phyloP scores from a whole-genome alignment of 2,329 filamentous ascomycete species.

The Coniochaeta prunicola region DNA sequence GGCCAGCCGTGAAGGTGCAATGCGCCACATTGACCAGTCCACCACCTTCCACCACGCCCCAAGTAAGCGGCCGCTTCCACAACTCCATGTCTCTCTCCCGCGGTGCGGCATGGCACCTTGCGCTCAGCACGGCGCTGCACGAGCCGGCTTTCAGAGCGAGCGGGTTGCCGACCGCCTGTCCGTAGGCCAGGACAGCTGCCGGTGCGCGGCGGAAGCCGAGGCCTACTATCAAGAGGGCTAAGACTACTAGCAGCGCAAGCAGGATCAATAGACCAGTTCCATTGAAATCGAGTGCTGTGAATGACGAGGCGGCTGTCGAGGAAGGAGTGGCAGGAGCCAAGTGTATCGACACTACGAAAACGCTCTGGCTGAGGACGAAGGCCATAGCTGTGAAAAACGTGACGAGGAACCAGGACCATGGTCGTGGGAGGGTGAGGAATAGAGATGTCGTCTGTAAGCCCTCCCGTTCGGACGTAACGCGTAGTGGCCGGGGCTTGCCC shows the following conservation, averaged over 20 bases:
- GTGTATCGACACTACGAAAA: slow-evolving; percentile 26
- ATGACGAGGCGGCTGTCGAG: slow-evolving; percentile 1
- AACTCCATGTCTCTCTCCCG: slow-evolving; percentile 20
- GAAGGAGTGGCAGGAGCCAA: slow-evolving; percentile 11
- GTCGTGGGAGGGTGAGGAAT: slow-evolving; percentile 41
- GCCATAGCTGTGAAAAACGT: slow-evolving; percentile 33
- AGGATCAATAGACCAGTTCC: slow-evolving; percentile 34
- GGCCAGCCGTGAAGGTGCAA: slow-evolving; percentile 35
- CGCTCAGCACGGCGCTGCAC: slow-evolving; percentile 45
- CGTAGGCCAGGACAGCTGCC: slow-evolving; percentile 17
- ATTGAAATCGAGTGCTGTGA: slow-evolving; percentile 33
- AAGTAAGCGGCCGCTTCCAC: slow-evolving; percentile 30
- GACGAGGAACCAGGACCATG: slow-evolving; percentile 36
- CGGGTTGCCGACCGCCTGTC: slow-evolving; percentile 35
- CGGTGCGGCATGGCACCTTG: slow-evolving; percentile 34
- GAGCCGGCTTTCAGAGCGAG: slow-evolving; percentile 37
- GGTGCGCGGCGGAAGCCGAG: slow-evolving; percentile 33
- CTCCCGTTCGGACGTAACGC: slow-evolving; percentile 34
- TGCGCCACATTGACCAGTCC: slow-evolving; percentile 30
- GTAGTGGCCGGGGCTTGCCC: slow-evolving; percentile 25
- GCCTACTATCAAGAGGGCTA: slow-evolving; percentile 26
- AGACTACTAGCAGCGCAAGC: slow-evolving; percentile 30
- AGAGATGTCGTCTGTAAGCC: slow-evolving; percentile 40
- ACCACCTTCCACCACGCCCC: slow-evolving; percentile 36
- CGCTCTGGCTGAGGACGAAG: slow-evolving; percentile 38